Conservation (phyloP, 2,329 filamentous ascomycete species). For the Nigrospora osmanthi region DNA sequence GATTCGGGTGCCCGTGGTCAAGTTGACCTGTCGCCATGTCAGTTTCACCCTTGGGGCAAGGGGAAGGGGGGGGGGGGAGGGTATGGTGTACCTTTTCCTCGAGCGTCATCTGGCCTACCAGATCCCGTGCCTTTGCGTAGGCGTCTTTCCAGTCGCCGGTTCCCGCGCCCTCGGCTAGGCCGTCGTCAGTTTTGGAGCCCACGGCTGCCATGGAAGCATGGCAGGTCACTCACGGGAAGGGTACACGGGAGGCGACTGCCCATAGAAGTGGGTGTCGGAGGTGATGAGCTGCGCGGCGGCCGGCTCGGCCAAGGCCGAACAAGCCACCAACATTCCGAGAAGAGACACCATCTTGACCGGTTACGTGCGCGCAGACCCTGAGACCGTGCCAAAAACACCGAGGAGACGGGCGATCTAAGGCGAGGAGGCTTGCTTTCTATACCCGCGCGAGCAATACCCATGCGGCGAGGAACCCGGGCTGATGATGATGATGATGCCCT, state of each 20-base stretch:
- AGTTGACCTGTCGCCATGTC: conserved; percentile 15
- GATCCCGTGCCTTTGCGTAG: conserved; percentile 22
- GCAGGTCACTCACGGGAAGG: conserved; percentile 40
- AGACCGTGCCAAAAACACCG: too few relatives aligned
- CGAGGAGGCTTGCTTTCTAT: too few relatives aligned
- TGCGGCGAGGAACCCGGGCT: too few relatives aligned
- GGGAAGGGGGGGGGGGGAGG: too few relatives aligned
- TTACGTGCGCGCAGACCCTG: neutral
- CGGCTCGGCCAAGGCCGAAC: neutral
- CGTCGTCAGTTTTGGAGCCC: conserved; percentile 2
- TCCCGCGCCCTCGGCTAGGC: conserved; percentile 18
- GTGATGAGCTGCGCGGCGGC: conserved; percentile 18
- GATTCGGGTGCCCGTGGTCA: conserved; percentile 24
- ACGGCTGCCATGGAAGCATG: neutral
- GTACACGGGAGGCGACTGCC: conserved; percentile 41
- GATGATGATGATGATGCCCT: too few relatives aligned
- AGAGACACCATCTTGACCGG: neutral
- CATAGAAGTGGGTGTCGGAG: conserved; percentile 38
- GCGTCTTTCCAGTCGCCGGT: conserved; percentile 26
- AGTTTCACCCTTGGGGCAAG: neutral
- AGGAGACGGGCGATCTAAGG: too few relatives aligned
- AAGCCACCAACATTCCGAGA: neutral
- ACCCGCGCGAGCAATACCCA: too few relatives aligned
- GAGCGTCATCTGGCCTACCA: conserved; percentile 28
- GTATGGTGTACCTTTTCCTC: conserved; percentile 25